Percentiles rank a stretch among this genome's conserved stretches.
Conservation (phyloP, 2,329 filamentous ascomycete genomes). For the Colletotrichum neosansevieriae region DNA sequence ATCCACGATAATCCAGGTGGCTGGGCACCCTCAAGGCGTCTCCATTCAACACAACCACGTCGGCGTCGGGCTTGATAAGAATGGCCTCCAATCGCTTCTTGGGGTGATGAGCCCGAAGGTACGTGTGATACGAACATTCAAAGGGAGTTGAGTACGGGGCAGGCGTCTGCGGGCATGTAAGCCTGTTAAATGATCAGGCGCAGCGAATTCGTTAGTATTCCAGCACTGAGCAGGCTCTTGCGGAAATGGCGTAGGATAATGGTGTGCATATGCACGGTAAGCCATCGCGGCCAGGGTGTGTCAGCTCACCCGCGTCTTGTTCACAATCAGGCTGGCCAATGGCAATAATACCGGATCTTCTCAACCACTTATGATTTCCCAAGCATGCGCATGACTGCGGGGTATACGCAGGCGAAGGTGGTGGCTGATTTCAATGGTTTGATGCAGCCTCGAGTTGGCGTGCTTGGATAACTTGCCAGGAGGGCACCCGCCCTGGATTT, state of each 20-base stretch:
- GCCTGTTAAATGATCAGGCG: background rate
- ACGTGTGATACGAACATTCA: background rate
- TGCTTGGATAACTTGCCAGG: conserved; percentile 1
- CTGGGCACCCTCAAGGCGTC: too few relatives aligned
- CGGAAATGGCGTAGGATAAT: conserved; percentile 8
- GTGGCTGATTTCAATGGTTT: conserved; percentile 7
- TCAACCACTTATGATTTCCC: conserved; percentile 1
- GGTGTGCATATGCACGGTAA: conserved; percentile 18
- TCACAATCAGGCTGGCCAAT: conserved; percentile 8
- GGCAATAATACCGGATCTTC: background rate
- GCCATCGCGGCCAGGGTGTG: background rate
- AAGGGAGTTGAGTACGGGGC: background rate
- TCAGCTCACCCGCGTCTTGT: conserved; percentile 11
- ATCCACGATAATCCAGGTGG: too few relatives aligned
- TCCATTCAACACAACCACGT: too few relatives aligned
- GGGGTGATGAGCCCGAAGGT: too few relatives aligned
- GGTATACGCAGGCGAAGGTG: conserved; percentile 6
- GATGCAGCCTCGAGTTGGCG: conserved; percentile 4
- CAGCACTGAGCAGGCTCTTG: background rate
- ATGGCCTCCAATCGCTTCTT: too few relatives aligned
- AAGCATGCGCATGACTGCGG: conserved; percentile 7
- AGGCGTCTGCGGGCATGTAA: background rate
- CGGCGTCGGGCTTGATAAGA: background rate
- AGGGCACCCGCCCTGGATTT: conserved; percentile 18
- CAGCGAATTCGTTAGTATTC: background rate